Conservation (phyloP, 192 early-diverging fungal genomes). For the Coemansia sp. region DNA sequence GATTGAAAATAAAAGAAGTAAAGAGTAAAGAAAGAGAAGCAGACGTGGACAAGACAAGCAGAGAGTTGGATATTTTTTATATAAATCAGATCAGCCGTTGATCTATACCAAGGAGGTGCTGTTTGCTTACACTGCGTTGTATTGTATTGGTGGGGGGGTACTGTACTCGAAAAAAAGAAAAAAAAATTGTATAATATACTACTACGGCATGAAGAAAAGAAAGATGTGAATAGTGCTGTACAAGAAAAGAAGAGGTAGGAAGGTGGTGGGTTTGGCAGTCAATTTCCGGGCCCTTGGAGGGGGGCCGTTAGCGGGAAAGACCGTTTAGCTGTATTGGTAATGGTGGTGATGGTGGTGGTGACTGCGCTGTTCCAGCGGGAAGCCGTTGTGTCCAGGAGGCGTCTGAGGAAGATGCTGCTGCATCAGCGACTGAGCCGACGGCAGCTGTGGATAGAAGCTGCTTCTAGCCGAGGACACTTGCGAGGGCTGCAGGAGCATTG, state of each 20-base stretch:
- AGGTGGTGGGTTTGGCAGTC: not conserved
- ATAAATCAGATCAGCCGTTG: too few species aligned
- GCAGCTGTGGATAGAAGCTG: conserved; percentile 37
- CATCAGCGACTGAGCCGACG: conserved; percentile 48
- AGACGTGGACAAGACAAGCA: not conserved
- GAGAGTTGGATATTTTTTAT: too few species aligned
- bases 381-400: not conserved
- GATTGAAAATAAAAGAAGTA: not conserved
- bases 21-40: not conserved
- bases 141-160: not conserved
- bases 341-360: conserved; percentile 4
- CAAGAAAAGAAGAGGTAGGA: conserved; percentile 6
- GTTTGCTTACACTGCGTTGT: not conserved
- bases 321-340: not conserved
- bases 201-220: conserved; percentile 7
- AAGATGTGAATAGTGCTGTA: conserved; percentile 16
- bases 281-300: not conserved
- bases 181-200: conserved; percentile 6
- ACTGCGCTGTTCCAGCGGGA: conserved; percentile 13
- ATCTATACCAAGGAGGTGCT: too few species aligned
- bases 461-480: conserved; percentile 25
- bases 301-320: not conserved
- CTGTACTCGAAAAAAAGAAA: not conserved
- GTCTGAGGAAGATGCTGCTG: conserved; percentile 13
- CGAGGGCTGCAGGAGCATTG: conserved; percentile 19